Percentiles rank a stretch among this genome's conserved stretches.
Conservation (phyloP, 495 filamentous ascomycete species). For the Hypoxylon cercidicola region DNA sequence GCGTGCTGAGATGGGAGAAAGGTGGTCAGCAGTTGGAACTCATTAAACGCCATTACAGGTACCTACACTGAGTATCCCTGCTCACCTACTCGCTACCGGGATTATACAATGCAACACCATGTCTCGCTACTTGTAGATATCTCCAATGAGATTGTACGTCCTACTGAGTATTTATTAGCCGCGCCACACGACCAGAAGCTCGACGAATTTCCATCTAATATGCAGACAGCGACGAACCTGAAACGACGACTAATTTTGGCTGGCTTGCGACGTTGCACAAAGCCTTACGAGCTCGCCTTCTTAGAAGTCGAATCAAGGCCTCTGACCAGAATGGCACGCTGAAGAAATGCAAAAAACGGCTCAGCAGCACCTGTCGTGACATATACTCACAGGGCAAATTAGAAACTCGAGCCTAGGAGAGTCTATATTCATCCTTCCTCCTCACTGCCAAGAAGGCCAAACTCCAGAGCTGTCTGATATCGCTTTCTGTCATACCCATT, state of each 20-base stretch:
- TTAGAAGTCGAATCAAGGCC: background rate
- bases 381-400: background rate
- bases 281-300: constrained; percentile 8
- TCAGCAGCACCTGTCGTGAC: constrained; percentile 6
- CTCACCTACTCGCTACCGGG: constrained; percentile 16
- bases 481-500: constrained; percentile 51
- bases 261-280: constrained; percentile 13
- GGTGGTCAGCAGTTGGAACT: constrained; percentile 29
- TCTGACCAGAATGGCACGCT: background rate
- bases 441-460: constrained; percentile 66
- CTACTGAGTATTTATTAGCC: constrained; percentile 27
- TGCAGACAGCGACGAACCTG: constrained; percentile 18
- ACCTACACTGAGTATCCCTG: constrained; percentile 15
- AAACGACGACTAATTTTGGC: constrained; percentile 34
- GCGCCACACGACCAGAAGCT: constrained; percentile 12
- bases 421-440: constrained; percentile 43
- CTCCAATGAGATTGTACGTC: constrained; percentile 4
- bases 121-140: background rate
- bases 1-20: background rate
- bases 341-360: constrained; percentile 8
- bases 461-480: constrained; percentile 67
- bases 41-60: constrained; percentile 18
- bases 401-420: constrained; percentile 4
- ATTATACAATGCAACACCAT: constrained; percentile 25
- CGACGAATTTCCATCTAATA: constrained; percentile 20